These are phyloP conservation scores for Daldinia childiae DNA, from an alignment of 495 filamentous ascomycete species.

Conservation along the genomic window DNA sequence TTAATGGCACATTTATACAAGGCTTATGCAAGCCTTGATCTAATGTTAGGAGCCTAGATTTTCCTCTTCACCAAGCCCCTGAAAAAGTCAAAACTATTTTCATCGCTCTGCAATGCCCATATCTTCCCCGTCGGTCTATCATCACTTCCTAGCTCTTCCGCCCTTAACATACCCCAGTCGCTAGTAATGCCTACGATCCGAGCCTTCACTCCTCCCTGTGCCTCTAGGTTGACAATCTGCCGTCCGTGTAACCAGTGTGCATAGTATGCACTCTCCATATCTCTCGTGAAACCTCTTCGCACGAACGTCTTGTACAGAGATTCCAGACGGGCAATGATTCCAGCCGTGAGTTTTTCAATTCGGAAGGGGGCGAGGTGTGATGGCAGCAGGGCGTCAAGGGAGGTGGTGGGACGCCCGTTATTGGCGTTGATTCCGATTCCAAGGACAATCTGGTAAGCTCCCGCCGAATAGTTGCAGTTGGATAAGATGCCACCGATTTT, in stretches of 20 bases:
- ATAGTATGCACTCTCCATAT: constrained; percentile 84
- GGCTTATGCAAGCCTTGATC: not conserved
- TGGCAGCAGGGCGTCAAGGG: constrained; percentile 75
- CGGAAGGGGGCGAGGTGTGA: constrained; percentile 66
- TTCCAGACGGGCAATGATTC: constrained; percentile 83
- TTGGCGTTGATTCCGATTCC: constrained; percentile 91
- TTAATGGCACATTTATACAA: not conserved
- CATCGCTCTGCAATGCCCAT: constrained; percentile 91
- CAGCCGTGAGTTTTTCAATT: constrained; percentile 83
- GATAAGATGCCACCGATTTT: constrained; percentile 96
- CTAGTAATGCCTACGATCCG: constrained; percentile 88
- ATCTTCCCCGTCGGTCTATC: constrained; percentile 78
- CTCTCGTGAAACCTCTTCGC: constrained; percentile 72
- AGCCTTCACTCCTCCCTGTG: constrained; percentile 78
- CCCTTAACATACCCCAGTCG: constrained; percentile 86
- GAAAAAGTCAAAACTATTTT: constrained; percentile 99
- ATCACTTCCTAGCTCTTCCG: constrained; percentile 79
- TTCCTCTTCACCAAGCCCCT: constrained; percentile 86
- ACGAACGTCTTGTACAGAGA: constrained; percentile 78
- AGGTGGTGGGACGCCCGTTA: constrained; percentile 88
- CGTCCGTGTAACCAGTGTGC: constrained; percentile 87
- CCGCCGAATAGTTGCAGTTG: constrained; percentile 81
- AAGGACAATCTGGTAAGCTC: constrained; percentile 85
- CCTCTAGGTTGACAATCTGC: constrained; percentile 89
- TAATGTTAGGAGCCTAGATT: constrained; percentile 51